Conservation (phyloP, 257 asterid genomes). For the Rubia yunnanensis region DNA sequence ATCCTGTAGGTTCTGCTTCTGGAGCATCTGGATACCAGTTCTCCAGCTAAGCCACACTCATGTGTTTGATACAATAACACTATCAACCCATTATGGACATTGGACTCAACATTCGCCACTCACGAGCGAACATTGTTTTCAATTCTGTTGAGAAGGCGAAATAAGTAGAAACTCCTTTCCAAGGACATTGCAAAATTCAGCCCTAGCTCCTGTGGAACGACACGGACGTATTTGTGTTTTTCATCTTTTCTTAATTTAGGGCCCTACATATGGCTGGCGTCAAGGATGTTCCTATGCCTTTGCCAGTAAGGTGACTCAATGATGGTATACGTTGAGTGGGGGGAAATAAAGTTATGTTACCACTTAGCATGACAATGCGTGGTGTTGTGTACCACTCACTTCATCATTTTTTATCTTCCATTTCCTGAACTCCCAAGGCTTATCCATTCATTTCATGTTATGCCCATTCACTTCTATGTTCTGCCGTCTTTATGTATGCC, state of each 20-base stretch:
- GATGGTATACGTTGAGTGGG: constrained; percentile 18
- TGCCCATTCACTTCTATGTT: not conserved
- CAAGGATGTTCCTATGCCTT: not conserved
- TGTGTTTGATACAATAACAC: no score
- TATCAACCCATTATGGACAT: no score
- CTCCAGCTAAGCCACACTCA: no score
- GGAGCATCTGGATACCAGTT: no score
- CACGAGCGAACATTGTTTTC: no score
- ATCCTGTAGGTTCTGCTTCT: no score
- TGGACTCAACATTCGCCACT: no score
- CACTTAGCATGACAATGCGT: constrained; percentile 53
- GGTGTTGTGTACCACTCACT: constrained; percentile 64
- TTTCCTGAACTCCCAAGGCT: not conserved
- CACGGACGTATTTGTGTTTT: not conserved
- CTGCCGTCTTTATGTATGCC: no score
- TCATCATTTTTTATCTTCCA: constrained; percentile 2
- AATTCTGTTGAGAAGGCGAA: no score
- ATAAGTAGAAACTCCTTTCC: no score
- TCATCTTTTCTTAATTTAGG: not conserved
- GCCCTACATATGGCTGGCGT: not conserved
- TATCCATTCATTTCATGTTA: constrained; percentile 6
- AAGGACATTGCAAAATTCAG: no score
- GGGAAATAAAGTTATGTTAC: constrained; percentile 27
- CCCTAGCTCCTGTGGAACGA: not conserved
- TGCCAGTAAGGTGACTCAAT: not conserved